These are phyloP conservation scores for Rhamnella rubrinervis DNA, from an alignment of 331 rosid genomes.

Conservation along the genomic window DNA sequence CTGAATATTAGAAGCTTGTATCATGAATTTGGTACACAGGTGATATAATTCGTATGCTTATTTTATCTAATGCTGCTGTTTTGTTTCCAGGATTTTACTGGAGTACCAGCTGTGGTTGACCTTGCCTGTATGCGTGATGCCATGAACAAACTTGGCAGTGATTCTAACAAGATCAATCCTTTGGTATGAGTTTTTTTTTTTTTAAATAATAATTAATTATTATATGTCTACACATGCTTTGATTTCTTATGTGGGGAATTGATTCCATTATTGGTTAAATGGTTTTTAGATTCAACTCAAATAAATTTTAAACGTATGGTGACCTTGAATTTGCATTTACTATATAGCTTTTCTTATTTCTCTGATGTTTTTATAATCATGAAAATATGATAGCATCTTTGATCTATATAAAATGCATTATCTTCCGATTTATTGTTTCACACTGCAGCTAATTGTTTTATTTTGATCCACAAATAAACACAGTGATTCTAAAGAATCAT, in stretches of 20 bases:
- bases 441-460: too few relatives aligned
- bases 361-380: not conserved
- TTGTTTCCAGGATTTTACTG: constrained; percentile 74
- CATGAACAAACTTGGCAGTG: constrained; percentile 89
- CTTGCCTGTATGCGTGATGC: constrained; percentile 97
- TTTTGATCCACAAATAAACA: too few relatives aligned
- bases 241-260: constrained; percentile 11
- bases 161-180: constrained; percentile 87
- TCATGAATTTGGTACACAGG: constrained; percentile 1
- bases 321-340: constrained; percentile 13
- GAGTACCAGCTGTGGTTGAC: constrained; percentile 93
- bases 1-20: not conserved
- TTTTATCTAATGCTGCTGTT: constrained; percentile 13
- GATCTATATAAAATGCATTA: not conserved
- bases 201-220: not conserved
- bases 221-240: not conserved
- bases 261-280: not conserved
- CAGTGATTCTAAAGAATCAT: too few relatives aligned
- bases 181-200: constrained; percentile 47
- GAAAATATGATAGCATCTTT: too few relatives aligned
- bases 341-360: not conserved
- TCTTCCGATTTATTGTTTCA: too few relatives aligned
- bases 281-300: constrained; percentile 10
- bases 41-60: not conserved
- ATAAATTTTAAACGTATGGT: not conserved